Evolutionary conservation across 2,329 filamentous ascomycete genomes (phyloP), one percentile per base, ranked within the genome.

Genomic region (Neonectria coccinea): DNA sequence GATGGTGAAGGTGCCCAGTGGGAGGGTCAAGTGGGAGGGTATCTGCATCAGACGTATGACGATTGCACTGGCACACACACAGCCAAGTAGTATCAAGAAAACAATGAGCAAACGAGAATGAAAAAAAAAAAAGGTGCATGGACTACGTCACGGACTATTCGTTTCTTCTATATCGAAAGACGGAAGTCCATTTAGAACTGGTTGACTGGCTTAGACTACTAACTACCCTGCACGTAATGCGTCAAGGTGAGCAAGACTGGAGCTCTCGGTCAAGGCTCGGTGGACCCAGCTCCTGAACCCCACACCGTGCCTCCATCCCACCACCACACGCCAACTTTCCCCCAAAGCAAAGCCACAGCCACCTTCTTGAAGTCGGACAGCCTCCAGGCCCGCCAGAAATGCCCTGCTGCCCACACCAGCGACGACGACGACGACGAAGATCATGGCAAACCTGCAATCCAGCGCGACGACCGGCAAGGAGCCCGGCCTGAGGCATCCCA

Each of bases 401-500:
- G 71, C 56, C 39, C 59, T 56, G 51, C 51, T 42, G 60, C 55
- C 22, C 36, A 54, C 47, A 25, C 20, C 18, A 55, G 31, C 56
- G 52, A 45, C 61, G 29, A 56, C 29, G 20, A 31, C 31, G 52
- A 64, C 50, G 53, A 47, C 66, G 64, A 25, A 5, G 25, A 73
- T 64, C 68, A 87, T 87, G 85, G 80, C 84, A 63, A 86, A 84
- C 76, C 76, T 84, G 45, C 84, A 85, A 70, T 78, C 84, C 62
- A 75, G 80, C 68, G 80, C 84, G 68, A 73, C 80, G 27, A 77
- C 81, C 64, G 79, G 80, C 70, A 83, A 84, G 76, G 84, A 85
- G 69, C 78, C 85, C 36, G 90, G 92, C 27, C 89, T 99, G 67
- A 92, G 94, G 71, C 93, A 97, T 75, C 95, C 96, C 52, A 92